These are phyloP conservation scores for Alternaria angustiovoidea DNA, from an alignment of 2,329 filamentous ascomycete species.

Conservation along the genomic window DNA sequence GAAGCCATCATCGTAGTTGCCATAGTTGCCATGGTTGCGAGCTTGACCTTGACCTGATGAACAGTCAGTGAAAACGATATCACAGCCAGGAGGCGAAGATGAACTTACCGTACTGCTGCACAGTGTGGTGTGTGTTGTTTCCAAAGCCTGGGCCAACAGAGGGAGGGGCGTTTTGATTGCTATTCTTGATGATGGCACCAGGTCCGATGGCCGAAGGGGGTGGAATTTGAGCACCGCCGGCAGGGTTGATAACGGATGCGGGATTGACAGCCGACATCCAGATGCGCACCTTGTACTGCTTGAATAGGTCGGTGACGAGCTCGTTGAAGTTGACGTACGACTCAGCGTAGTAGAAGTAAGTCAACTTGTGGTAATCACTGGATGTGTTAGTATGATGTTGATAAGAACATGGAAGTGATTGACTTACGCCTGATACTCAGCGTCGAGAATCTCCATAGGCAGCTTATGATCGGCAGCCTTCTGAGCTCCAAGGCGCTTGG, in stretches of 20 bases:
- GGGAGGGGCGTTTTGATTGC: conserved; percentile 26
- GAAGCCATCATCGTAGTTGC: conserved; percentile 37
- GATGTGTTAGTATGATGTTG: conserved; percentile 17
- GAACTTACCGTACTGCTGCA: conserved; percentile 40
- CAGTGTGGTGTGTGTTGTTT: conserved; percentile 31
- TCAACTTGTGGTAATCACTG: conserved; percentile 98
- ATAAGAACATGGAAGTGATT: conserved; percentile 27
- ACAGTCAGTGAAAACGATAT: conserved; percentile 17
- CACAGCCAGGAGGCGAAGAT: not conserved
- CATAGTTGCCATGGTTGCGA: conserved; percentile 27
- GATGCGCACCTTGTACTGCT: conserved; percentile 98
- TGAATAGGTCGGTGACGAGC: conserved; percentile 95
- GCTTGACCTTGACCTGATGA: conserved; percentile 27
- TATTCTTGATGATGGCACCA: conserved; percentile 45
- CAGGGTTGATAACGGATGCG: conserved; percentile 73
- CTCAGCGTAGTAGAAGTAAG: conserved; percentile 98
- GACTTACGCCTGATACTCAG: conserved; percentile 96
- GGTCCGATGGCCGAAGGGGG: conserved; percentile 51
- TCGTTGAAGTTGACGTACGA: conserved; percentile 99
- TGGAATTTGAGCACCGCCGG: conserved; percentile 42
- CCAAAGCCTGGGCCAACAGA: conserved; percentile 47
- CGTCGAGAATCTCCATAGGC: conserved; percentile 98
- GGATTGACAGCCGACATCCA: conserved; percentile 99
- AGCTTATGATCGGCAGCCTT: conserved; percentile 94
- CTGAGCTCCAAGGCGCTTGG: conserved; percentile 94